A percentile compares a stretch with the other conserved stretches of the same genome.
Evolutionary conservation across 495 filamentous ascomycete species (phyloP).

Genomic region (Trichodelitschia bisporula): DNA sequence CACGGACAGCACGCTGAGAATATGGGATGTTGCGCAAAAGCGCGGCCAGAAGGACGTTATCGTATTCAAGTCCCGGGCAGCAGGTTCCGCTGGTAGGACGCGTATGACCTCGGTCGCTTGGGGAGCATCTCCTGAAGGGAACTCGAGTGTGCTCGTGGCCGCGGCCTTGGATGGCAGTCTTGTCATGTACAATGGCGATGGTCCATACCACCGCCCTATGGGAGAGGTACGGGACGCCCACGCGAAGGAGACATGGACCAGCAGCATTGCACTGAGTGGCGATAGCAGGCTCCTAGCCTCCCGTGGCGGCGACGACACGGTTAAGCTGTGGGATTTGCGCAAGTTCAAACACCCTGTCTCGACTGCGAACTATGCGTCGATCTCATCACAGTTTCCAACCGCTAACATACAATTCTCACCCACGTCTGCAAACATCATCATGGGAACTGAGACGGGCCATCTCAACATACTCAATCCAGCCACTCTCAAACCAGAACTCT

Average conservation of each 20-base stretch:
- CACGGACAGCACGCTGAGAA: conserved; percentile 78
- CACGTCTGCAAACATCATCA: conserved; percentile 55
- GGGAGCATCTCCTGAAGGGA: conserved; percentile 55
- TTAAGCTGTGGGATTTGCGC: conserved; percentile 78
- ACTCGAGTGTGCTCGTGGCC: conserved; percentile 55
- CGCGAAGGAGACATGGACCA: conserved; percentile 65
- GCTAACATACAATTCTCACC: conserved; percentile 79
- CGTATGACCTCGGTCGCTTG: conserved; percentile 84
- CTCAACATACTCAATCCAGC: conserved; percentile 85
- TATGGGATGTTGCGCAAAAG: conserved; percentile 86
- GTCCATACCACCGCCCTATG: conserved; percentile 63
- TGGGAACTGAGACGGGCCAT: conserved; percentile 65
- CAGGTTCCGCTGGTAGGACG: conserved; percentile 69
- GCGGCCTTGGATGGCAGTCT: conserved; percentile 76
- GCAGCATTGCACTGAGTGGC: conserved; percentile 71
- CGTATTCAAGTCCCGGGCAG: conserved; percentile 71
- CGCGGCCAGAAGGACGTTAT: conserved; percentile 77
- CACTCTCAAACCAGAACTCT: conserved; percentile 58
- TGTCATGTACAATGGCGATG: conserved; percentile 78
- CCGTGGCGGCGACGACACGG: conserved; percentile 68
- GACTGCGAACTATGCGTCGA: conserved; percentile 55
- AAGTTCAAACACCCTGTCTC: conserved; percentile 82
- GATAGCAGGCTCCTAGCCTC: conserved; percentile 81
- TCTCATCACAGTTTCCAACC: conserved; percentile 56
- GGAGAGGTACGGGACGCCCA: conserved; percentile 77